These are phyloP conservation scores for Arthrobotrys iridis DNA, from an alignment of 2,329 filamentous ascomycete genomes.

Conservation along the genomic window DNA sequence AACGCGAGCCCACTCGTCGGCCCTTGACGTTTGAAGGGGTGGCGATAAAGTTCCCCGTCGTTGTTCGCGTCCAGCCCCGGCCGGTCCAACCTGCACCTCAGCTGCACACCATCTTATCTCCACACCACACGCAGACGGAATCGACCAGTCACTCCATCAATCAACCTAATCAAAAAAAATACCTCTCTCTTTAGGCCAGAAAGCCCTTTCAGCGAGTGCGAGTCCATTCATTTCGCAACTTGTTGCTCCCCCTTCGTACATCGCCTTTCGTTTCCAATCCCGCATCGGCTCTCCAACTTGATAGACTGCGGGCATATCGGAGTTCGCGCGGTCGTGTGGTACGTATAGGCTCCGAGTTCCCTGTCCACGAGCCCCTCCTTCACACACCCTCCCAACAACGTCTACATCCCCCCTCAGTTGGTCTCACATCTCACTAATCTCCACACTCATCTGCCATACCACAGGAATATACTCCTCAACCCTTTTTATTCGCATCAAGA, in stretches of 20 bases:
- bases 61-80: slow-evolving; percentile 31
- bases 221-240: slow-evolving; percentile 38
- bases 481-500: not conserved
- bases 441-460: slow-evolving; percentile 15
- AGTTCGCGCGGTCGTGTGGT: slow-evolving; percentile 52
- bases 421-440: slow-evolving; percentile 10
- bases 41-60: slow-evolving; percentile 44
- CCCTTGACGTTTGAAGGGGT: slow-evolving; percentile 20
- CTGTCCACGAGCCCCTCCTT: slow-evolving; percentile 51
- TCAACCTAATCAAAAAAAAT: not conserved
- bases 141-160: not conserved
- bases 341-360: slow-evolving; percentile 49
- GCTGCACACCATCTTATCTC: slow-evolving; percentile 17
- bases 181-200: slow-evolving; percentile 19
- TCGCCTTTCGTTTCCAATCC: slow-evolving; percentile 52
- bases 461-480: not conserved
- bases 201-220: slow-evolving; percentile 16
- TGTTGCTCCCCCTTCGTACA: slow-evolving; percentile 14
- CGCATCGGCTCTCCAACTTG: slow-evolving; percentile 48
- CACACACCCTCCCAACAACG: not conserved
- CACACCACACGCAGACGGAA: slow-evolving; percentile 14
- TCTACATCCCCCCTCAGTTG: slow-evolving; percentile 40
- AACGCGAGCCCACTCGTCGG: slow-evolving; percentile 13
- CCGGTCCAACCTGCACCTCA: slow-evolving; percentile 27
- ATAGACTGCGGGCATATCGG: slow-evolving; percentile 43